A percentile compares a stretch with the other conserved stretches of the same genome.
Evolutionary conservation across 1,284 basidiomycete genomes (phyloP).

Genomic region (Dichomitus squalens): DNA sequence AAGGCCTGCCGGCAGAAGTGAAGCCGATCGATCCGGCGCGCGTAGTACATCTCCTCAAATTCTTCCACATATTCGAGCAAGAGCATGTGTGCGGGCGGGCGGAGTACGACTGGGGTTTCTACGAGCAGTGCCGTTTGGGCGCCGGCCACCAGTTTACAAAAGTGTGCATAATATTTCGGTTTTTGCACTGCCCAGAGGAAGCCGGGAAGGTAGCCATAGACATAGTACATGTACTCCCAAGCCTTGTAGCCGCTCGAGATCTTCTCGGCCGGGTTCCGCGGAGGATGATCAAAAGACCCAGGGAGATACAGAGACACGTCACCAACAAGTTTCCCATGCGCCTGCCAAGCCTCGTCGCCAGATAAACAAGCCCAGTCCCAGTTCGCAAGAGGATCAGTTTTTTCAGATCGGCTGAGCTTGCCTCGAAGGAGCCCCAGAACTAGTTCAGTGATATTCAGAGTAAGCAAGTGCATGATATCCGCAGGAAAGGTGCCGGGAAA

Average conservation of each 20-base stretch:
- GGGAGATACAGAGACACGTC: no score
- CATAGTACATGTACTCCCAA: no score
- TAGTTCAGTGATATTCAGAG: no score
- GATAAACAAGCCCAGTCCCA: conserved; percentile 37
- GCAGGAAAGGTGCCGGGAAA: conserved; percentile 33
- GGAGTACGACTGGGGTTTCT: conserved; percentile 2
- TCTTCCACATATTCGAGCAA: no score
- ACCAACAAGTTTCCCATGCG: no score
- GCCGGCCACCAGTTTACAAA: conserved; percentile 28
- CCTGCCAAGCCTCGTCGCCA: conserved; percentile 37
- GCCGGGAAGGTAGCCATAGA: conserved; percentile 27
- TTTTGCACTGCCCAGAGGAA: not conserved
- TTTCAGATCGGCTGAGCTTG: conserved; percentile 30
- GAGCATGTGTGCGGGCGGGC: no score
- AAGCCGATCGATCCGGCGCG: conserved; percentile 21
- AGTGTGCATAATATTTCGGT: conserved; percentile 22
- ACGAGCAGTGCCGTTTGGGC: conserved; percentile 24
- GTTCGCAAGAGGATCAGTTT: conserved; percentile 23
- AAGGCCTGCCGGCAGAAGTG: conserved; percentile 30
- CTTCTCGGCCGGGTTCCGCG: no score
- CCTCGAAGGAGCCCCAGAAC: conserved; percentile 36
- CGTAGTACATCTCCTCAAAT: conserved; percentile 21
- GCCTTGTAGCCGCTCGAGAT: no score
- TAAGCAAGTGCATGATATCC: conserved; percentile 49
- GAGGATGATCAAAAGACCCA: conserved; percentile 21